These are phyloP conservation scores for Eutrema heterophyllum DNA, from an alignment of 345 rosid species.

Conservation along the genomic window DNA sequence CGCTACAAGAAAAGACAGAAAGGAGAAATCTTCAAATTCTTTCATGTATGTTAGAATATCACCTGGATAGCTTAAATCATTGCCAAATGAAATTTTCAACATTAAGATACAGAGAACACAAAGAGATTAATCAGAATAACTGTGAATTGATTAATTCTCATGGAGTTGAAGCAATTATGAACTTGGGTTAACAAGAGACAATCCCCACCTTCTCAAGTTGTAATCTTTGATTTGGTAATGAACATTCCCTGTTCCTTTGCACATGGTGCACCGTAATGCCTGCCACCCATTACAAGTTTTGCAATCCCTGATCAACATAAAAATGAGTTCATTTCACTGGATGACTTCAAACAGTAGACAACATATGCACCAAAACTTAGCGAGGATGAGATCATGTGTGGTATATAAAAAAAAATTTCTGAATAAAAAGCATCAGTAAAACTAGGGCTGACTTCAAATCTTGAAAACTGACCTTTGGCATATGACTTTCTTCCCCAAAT, in stretches of 20 bases:
- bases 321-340: background rate
- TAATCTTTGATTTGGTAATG: slow-evolving; percentile 76
- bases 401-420: background rate
- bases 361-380: background rate
- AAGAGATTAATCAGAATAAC: background rate
- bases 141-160: background rate
- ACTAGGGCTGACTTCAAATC: background rate
- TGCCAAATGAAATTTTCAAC: background rate
- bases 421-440: background rate
- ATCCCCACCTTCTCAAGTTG: slow-evolving; percentile 62
- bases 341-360: background rate
- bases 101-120: background rate
- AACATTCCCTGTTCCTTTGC: slow-evolving; percentile 89
- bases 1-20: slow-evolving; percentile 46
- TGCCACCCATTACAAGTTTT: slow-evolving; percentile 86
- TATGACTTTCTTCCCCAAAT: slow-evolving; percentile 86
- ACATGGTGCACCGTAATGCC: slow-evolving; percentile 83
- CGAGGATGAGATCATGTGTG: background rate
- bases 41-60: background rate
- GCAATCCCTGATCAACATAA: slow-evolving; percentile 55
- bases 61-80: background rate
- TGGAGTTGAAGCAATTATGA: background rate
- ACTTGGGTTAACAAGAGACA: background rate
- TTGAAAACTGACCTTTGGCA: slow-evolving; percentile 66
- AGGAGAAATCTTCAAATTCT: background rate